phyloP scores from a whole-genome alignment of 2,329 filamentous ascomycete genomes.

The Hypoxylon sp. region DNA sequence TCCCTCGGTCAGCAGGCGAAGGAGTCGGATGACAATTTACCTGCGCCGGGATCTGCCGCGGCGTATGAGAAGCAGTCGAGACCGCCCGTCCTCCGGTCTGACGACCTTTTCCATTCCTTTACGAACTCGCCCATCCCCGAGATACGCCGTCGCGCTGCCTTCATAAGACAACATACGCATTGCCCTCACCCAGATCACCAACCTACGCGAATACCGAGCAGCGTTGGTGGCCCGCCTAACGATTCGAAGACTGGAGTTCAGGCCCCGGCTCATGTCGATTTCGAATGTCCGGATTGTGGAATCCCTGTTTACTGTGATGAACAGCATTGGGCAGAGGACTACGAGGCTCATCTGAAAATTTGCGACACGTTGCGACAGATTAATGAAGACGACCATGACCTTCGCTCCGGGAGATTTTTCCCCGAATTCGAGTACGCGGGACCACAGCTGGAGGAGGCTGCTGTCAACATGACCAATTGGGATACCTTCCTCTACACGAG shows the following conservation, averaged over 20 bases:
- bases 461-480: slow-evolving; percentile 98
- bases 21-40: slow-evolving; percentile 26
- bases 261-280: slow-evolving; percentile 83
- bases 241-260: slow-evolving; percentile 63
- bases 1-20: slow-evolving; percentile 41
- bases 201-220: slow-evolving; percentile 72
- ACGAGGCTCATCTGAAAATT: slow-evolving; percentile 89
- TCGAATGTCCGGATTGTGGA: slow-evolving; percentile 96
- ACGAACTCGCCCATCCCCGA: slow-evolving; percentile 86
- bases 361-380: slow-evolving; percentile 92
- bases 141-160: slow-evolving; percentile 86
- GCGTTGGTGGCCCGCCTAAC: slow-evolving; percentile 68
- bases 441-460: slow-evolving; percentile 87
- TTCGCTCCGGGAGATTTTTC: slow-evolving; percentile 89
- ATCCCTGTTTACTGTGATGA: slow-evolving; percentile 93
- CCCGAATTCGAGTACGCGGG: slow-evolving; percentile 93
- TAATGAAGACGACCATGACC: slow-evolving; percentile 97
- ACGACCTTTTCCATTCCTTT: slow-evolving; percentile 94
- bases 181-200: slow-evolving; percentile 92
- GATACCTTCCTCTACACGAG: slow-evolving; percentile 95
- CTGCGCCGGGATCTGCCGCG: slow-evolving; percentile 25
- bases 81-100: slow-evolving; percentile 62
- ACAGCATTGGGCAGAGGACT: slow-evolving; percentile 95
- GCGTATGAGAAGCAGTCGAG: slow-evolving; percentile 27
- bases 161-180: slow-evolving; percentile 91